Conservation (phyloP, 495 filamentous ascomycete species). For the Penicillium soppii region DNA sequence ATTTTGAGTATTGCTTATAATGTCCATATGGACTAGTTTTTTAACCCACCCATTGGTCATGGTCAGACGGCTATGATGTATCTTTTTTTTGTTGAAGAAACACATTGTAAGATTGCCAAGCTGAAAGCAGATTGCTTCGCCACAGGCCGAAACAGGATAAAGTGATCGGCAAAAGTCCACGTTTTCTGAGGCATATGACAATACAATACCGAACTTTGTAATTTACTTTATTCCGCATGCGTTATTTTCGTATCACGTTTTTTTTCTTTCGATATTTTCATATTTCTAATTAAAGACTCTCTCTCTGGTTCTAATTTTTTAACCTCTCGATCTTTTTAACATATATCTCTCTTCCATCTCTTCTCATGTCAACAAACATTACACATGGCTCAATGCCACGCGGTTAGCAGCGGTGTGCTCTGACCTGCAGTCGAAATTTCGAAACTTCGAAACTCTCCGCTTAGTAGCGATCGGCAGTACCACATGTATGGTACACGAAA, state of each 20-base stretch:
- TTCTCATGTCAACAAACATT: neutral
- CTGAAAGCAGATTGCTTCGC: neutral
- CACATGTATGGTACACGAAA: conserved; percentile 16
- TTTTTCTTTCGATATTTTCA: neutral
- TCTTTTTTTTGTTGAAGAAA: neutral
- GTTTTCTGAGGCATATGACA: conserved; percentile 8
- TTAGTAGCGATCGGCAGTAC: conserved; percentile 19
- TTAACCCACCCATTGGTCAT: no score
- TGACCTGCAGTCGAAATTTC: conserved; percentile 15
- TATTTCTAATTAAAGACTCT: neutral
- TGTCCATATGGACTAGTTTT: no score
- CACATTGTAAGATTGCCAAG: neutral
- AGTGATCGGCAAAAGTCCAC: conserved; percentile 5
- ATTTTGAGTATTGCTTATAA: neutral
- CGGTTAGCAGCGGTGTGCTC: conserved; percentile 18
- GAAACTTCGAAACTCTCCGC: conserved; percentile 14
- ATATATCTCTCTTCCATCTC: neutral
- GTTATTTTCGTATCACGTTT: neutral
- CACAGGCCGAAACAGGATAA: neutral
- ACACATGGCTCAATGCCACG: conserved; percentile 20
- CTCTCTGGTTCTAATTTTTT: neutral
- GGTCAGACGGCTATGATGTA: no score
- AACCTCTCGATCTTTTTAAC: neutral
- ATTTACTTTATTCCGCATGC: conserved; percentile 3
- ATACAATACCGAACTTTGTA: conserved; percentile 6